Percentiles rank a stretch among this genome's conserved stretches.
Conservation (phyloP, 2,329 filamentous ascomycete genomes). For the Grosmannia huntii region DNA sequence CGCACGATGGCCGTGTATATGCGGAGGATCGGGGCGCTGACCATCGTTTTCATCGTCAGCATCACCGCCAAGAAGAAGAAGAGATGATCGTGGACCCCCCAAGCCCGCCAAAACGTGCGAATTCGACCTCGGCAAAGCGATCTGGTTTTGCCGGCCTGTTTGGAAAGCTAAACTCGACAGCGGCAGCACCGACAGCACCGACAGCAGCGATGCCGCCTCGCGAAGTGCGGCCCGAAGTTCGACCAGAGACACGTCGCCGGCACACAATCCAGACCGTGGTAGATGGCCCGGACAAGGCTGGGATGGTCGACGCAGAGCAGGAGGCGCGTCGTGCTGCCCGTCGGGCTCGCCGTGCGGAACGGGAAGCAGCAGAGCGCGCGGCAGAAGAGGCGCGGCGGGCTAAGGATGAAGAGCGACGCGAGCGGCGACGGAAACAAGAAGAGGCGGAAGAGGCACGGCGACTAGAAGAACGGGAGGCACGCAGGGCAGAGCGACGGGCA, state of each 20-base stretch:
- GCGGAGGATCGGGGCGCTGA: background rate
- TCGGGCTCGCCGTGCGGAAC: slow-evolving; percentile 32
- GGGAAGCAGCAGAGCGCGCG: slow-evolving; percentile 34
- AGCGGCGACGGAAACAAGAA: slow-evolving; percentile 39
- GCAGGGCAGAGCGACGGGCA: slow-evolving; percentile 27
- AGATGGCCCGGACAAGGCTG: slow-evolving; percentile 35
- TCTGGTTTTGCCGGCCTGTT: slow-evolving; percentile 48
- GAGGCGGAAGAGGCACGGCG: slow-evolving; percentile 38
- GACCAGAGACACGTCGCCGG: slow-evolving; percentile 27
- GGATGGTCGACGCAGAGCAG: slow-evolving; percentile 24
- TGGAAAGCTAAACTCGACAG: slow-evolving; percentile 35
- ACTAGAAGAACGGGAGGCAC: slow-evolving; percentile 45
- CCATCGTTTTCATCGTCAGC: slow-evolving; percentile 30
- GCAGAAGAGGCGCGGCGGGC: slow-evolving; percentile 43
- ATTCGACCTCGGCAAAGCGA: slow-evolving; percentile 41
- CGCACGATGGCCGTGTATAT: no score
- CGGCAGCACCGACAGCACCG: slow-evolving; percentile 19
- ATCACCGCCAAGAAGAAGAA: slow-evolving; percentile 53
- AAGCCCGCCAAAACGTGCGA: slow-evolving; percentile 29
- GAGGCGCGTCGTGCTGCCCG: slow-evolving; percentile 52
- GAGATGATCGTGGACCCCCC: slow-evolving; percentile 43
- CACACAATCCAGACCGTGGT: slow-evolving; percentile 30
- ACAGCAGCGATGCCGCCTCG: background rate
- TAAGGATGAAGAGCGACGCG: slow-evolving; percentile 44
- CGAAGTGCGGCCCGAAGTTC: background rate